A percentile compares a stretch with the other conserved stretches of the same genome.
These are phyloP conservation scores for Geopyxis carbonaria DNA, from an alignment of 495 filamentous ascomycete species.

Conservation along the genomic window DNA sequence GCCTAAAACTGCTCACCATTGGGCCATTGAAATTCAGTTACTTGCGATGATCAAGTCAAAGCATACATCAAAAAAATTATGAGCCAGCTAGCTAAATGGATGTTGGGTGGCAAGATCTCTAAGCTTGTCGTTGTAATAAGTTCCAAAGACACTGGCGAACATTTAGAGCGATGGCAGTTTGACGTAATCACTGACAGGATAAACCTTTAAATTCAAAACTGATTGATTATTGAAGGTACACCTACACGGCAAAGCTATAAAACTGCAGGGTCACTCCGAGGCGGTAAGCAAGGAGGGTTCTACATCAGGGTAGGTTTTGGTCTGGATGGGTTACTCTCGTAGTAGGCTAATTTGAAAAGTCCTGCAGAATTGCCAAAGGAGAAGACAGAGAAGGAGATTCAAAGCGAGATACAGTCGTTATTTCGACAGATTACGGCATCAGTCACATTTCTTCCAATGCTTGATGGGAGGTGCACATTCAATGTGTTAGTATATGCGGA, in stretches of 20 bases:
- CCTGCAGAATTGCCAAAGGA: background rate
- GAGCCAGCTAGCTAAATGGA: slow-evolving; percentile 60
- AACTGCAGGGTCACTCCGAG: slow-evolving; percentile 1
- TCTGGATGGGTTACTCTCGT: no score
- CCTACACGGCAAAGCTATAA: no score
- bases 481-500: slow-evolving; percentile 97
- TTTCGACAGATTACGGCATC: slow-evolving; percentile 97
- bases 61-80: slow-evolving; percentile 72
- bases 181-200: no score
- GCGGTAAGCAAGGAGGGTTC: slow-evolving; percentile 7
- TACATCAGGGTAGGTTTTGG: slow-evolving; percentile 6
- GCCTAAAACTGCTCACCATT: slow-evolving; percentile 1
- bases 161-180: slow-evolving; percentile 95
- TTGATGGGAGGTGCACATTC: slow-evolving; percentile 89
- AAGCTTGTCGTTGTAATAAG: slow-evolving; percentile 95
- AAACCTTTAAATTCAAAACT: no score
- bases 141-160: slow-evolving; percentile 87
- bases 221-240: no score
- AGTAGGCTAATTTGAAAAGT: background rate
- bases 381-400: slow-evolving; percentile 85
- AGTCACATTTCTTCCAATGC: slow-evolving; percentile 87
- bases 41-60: slow-evolving; percentile 92
- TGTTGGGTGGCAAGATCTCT: slow-evolving; percentile 84
- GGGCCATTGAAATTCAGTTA: slow-evolving; percentile 51
- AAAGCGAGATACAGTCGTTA: slow-evolving; percentile 82